Percentiles rank a stretch among this genome's conserved stretches.
Conservation (phyloP, 2,329 filamentous ascomycete genomes). For the Aspergillus phoenicis region DNA sequence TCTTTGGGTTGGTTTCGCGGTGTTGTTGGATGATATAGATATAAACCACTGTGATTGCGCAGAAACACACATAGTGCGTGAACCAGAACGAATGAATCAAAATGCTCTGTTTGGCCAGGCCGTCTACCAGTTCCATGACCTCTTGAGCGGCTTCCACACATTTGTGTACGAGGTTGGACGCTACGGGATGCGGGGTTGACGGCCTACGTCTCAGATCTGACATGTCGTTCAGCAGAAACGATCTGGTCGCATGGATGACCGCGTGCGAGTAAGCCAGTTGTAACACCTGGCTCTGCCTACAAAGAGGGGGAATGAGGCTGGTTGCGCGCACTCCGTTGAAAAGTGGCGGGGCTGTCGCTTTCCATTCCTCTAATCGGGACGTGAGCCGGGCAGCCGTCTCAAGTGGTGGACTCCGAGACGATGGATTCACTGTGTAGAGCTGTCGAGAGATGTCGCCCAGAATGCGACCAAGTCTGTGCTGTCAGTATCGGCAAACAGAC, state of each 20-base stretch:
- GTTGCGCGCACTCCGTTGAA: slow-evolving; percentile 41
- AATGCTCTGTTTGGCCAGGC: slow-evolving; percentile 38
- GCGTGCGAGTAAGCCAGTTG: slow-evolving; percentile 43
- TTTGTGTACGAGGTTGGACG: slow-evolving; percentile 44
- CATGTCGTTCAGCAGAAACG: slow-evolving; percentile 41
- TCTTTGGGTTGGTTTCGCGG: slow-evolving; percentile 24
- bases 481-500: neutral
- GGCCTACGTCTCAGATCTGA: slow-evolving; percentile 38
- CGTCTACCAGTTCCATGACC: slow-evolving; percentile 40
- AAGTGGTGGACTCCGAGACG: slow-evolving; percentile 33
- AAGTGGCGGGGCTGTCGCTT: slow-evolving; percentile 37
- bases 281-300: slow-evolving; percentile 43
- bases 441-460: slow-evolving; percentile 51
- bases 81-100: slow-evolving; percentile 48
- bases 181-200: slow-evolving; percentile 31
- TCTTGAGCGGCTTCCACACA: slow-evolving; percentile 49
- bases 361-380: slow-evolving; percentile 40
- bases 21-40: slow-evolving; percentile 47
- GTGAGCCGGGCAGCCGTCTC: slow-evolving; percentile 39
- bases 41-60: slow-evolving; percentile 46
- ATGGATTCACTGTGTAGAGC: slow-evolving; percentile 41
- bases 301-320: slow-evolving; percentile 41
- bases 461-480: slow-evolving; percentile 53
- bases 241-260: slow-evolving; percentile 43
- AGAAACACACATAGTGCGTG: slow-evolving; percentile 48